phyloP scores from a whole-genome alignment of 495 filamentous ascomycete species.

The Umbilicaria muhlenbergii region DNA sequence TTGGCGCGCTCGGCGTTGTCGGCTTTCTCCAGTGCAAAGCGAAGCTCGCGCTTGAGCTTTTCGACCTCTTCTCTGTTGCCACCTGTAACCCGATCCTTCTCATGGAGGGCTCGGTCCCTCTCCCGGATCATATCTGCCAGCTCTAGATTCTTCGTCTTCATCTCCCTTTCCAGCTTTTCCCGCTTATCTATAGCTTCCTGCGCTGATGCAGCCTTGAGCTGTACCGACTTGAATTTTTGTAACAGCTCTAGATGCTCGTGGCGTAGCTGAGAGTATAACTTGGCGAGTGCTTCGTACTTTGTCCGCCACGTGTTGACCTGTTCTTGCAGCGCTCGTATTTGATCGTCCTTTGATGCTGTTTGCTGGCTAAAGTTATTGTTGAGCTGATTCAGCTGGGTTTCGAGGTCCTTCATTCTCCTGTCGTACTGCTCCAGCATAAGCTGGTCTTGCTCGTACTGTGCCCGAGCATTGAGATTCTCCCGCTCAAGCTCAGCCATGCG shows the following conservation, averaged over 20 bases:
- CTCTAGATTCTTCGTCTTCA: conserved; percentile 98
- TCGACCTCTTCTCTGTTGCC: conserved; percentile 86
- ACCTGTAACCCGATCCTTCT: conserved; percentile 71
- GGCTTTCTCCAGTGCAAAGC: conserved; percentile 80
- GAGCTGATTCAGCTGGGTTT: conserved; percentile 70
- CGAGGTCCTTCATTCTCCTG: conserved; percentile 77
- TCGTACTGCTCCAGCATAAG: conserved; percentile 96
- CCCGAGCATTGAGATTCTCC: conserved; percentile 84
- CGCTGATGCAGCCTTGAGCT: conserved; percentile 89
- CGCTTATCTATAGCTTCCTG: conserved; percentile 91
- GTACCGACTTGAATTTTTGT: conserved; percentile 88
- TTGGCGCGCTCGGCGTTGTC: conserved; percentile 88
- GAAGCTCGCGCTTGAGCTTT: conserved; percentile 91
- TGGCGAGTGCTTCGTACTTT: conserved; percentile 93
- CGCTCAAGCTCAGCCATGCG: conserved; percentile 85
- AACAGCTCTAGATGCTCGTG: conserved; percentile 89
- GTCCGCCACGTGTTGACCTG: conserved; percentile 93
- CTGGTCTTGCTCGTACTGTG: conserved; percentile 93
- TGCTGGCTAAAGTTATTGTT: conserved; percentile 76
- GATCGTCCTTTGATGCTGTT: conserved; percentile 76
- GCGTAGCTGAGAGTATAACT: conserved; percentile 90
- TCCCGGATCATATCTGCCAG: conserved; percentile 97
- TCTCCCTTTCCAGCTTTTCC: conserved; percentile 89
- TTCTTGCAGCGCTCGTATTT: conserved; percentile 81
- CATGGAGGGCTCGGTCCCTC: conserved; percentile 84